Base-by-base conservation (phyloP, 2,329 filamentous ascomycete genomes). In the Teratosphaeria viscida region DNA sequence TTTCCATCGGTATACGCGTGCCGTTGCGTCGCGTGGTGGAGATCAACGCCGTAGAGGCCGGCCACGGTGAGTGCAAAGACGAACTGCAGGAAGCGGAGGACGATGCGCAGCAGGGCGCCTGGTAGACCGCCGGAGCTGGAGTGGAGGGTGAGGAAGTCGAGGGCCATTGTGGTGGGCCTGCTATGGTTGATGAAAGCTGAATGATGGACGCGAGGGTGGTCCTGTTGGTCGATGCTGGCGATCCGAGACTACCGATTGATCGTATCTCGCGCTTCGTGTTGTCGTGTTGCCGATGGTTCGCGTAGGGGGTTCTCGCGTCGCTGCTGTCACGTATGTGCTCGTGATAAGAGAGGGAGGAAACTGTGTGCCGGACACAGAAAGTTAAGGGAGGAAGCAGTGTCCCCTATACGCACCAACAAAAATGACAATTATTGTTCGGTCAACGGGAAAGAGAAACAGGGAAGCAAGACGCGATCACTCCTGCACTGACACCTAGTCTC, bases 51-150 rank as follows among this genome's bases (percentile, higher is more conserved):
- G 65, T 94, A 96, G 23, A 96, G 82, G 0, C 88, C 91, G 64
- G 87, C 85, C 58, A 94, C 87, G 1, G 87, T 82, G 60, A 95
- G 75, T 14, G 85, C 89, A 64, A 95, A 80, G 60, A 88, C 81
- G 69, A 96, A 86, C 69, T 92, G 89, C 62, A 86, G 75, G 72
- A 92, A 79, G 71, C 92, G 88, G n/a, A 91, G 75, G 64, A 81
- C 64, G 27, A 80, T 76, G 69, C 87, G 87, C 65, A 79, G 68
- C 66, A 61, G 49, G 29, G 56, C 61, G 55, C 77, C 77, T 52
- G 60, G 12, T 14, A 70, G 52, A 57, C 70, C 70, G 57, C 69
- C 70, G 27, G 66, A 65, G 61, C 57, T 62, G 52, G 66, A 68
- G 61, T 64, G 57, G 37, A 62, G 55, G 59, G 60, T 61, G 37